phyloP scores from a whole-genome alignment of 2,329 filamentous ascomycete species.

The Pestalotiopsis sp. region DNA sequence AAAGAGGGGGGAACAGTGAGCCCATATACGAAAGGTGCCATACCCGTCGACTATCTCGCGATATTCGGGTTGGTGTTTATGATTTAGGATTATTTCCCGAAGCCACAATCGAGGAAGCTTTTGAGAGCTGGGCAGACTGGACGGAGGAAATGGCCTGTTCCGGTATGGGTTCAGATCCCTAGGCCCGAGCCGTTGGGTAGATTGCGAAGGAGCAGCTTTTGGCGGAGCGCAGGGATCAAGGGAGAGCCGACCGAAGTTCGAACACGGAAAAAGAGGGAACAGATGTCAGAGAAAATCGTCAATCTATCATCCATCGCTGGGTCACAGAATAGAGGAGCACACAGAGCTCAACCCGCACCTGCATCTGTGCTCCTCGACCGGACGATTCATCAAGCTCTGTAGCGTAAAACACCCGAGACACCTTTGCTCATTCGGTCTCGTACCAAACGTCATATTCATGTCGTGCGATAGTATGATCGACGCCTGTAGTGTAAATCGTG shows the following conservation, averaged over 20 bases:
- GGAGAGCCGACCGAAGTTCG: neutral
- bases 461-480: neutral
- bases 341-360: neutral
- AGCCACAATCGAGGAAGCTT: conserved; percentile 8
- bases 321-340: neutral
- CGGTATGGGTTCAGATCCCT: neutral
- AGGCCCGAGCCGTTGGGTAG: neutral
- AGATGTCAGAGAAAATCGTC: neutral
- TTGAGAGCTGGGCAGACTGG: neutral
- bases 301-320: neutral
- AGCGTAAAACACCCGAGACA: neutral
- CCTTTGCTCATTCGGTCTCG: neutral
- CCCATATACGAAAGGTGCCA: neutral
- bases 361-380: neutral
- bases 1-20: neutral
- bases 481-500: neutral
- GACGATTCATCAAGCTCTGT: neutral
- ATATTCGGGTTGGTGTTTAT: neutral
- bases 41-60: neutral
- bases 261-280: neutral
- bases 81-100: neutral
- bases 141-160: neutral
- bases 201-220: neutral
- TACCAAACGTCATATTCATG: conserved; percentile 4
- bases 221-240: neutral